These are phyloP conservation scores for Apocynum venetum DNA, from an alignment of 257 asterid species.

Conservation along the genomic window DNA sequence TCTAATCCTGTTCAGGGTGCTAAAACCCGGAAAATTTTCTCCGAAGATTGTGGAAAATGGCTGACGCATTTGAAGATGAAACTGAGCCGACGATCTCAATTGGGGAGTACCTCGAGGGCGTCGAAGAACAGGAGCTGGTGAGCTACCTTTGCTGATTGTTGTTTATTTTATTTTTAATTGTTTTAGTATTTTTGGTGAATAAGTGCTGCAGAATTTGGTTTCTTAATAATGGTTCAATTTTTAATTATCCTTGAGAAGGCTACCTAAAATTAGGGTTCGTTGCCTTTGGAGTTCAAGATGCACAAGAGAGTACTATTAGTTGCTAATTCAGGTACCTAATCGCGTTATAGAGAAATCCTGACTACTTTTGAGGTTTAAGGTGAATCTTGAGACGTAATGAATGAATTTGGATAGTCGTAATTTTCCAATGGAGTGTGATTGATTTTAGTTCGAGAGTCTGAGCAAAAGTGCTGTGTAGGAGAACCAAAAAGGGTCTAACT, in stretches of 20 bases:
- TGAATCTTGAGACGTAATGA: neutral
- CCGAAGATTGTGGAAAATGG: constrained; percentile 30
- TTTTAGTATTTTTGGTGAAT: neutral
- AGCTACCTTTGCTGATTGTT: constrained; percentile 1
- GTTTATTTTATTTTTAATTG: neutral
- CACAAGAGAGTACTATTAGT: neutral
- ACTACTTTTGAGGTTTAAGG: neutral
- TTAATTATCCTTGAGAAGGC: neutral
- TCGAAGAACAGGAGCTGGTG: constrained; percentile 84
- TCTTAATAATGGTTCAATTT: neutral
- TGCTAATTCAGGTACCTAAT: neutral
- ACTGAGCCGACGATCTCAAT: constrained; percentile 69
- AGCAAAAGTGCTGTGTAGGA: neutral
- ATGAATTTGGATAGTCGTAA: no score
- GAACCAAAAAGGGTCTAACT: neutral
- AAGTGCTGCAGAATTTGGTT: neutral
- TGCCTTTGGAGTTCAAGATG: neutral
- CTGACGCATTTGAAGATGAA: constrained; percentile 64
- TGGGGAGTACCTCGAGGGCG: constrained; percentile 63
- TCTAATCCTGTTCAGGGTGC: neutral
- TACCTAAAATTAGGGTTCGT: constrained; percentile 1
- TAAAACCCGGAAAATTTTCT: neutral
- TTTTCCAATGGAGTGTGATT: neutral
- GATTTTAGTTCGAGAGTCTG: neutral
- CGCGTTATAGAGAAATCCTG: neutral